These are phyloP conservation scores for Cunninghamia lanceolata DNA, from an alignment of 75 land plant species.

Conservation along the genomic window DNA sequence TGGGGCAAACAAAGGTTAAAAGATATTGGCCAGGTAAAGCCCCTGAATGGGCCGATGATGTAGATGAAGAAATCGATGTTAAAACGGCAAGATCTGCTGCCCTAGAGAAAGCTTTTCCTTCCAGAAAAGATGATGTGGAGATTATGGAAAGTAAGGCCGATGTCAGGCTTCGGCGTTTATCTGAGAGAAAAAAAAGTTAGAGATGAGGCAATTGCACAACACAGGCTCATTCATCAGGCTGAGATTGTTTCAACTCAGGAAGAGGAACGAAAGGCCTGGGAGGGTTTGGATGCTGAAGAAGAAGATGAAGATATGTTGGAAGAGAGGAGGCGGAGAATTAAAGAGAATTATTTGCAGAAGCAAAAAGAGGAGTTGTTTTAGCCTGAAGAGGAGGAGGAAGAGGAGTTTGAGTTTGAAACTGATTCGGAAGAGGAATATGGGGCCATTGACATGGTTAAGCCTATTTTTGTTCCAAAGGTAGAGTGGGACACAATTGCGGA, in stretches of 20 bases:
- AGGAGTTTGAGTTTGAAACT: constrained; percentile 83
- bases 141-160: constrained; percentile 21
- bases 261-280: constrained; percentile 68
- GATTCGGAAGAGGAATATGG: constrained; percentile 86
- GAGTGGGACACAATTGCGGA: constrained; percentile 94
- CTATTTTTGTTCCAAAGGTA: constrained; percentile 85
- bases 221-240: constrained; percentile 86
- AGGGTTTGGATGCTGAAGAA: constrained; percentile 63
- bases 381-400: constrained; percentile 57
- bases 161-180: constrained; percentile 72
- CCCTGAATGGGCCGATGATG: constrained; percentile 95
- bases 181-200: constrained; percentile 71
- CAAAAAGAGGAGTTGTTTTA: constrained; percentile 80
- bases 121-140: constrained; percentile 31
- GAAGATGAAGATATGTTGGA: constrained; percentile 93
- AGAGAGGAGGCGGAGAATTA: constrained; percentile 71
- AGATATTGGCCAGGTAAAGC: constrained; percentile 98
- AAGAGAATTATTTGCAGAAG: constrained; percentile 60
- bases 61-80: constrained; percentile 68
- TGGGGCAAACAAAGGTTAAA: constrained; percentile 93
- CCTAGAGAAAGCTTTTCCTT: constrained; percentile 63
- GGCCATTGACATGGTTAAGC: constrained; percentile 86
- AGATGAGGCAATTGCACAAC: constrained; percentile 79
- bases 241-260: constrained; percentile 81
- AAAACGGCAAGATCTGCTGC: constrained; percentile 19